phyloP scores from a whole-genome alignment of 1,284 basidiomycete species.

The Trichosporon faecale region DNA sequence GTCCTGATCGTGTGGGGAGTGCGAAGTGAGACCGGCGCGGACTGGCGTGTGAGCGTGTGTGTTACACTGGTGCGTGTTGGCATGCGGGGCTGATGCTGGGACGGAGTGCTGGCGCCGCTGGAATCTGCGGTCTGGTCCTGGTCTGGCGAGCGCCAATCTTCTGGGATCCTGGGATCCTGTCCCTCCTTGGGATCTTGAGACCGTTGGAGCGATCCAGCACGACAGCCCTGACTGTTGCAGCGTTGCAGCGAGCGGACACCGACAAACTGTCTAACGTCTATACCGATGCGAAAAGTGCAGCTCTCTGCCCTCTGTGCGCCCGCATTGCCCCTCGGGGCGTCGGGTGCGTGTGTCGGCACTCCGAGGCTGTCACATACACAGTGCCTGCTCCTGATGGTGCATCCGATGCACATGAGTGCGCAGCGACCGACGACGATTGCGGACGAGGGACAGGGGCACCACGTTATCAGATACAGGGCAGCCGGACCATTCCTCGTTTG shows the following conservation, averaged over 20 bases:
- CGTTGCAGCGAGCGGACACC: too few relatives aligned
- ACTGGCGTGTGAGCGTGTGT: neutral
- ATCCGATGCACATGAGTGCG: neutral
- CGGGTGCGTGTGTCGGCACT: neutral
- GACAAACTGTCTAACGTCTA: too few relatives aligned
- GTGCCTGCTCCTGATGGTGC: neutral
- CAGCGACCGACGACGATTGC: neutral
- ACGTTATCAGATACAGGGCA: slow-evolving; percentile 2
- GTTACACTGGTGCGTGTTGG: neutral
- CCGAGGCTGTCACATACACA: neutral
- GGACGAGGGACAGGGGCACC: neutral
- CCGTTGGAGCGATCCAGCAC: neutral
- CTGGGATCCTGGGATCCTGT: neutral
- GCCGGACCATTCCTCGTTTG: neutral
- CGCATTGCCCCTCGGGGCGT: neutral
- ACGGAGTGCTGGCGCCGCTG: neutral
- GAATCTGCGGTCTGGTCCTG: neutral
- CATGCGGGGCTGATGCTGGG: neutral
- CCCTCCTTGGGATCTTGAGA: neutral
- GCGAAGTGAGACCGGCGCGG: neutral
- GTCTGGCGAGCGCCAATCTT: neutral
- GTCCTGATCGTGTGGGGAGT: neutral
- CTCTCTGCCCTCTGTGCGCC: neutral
- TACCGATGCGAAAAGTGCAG: neutral
- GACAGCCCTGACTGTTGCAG: too few relatives aligned